Evolutionary conservation across 345 rosid species (phyloP).

Genomic region (Aethionema arabicum): DNA sequence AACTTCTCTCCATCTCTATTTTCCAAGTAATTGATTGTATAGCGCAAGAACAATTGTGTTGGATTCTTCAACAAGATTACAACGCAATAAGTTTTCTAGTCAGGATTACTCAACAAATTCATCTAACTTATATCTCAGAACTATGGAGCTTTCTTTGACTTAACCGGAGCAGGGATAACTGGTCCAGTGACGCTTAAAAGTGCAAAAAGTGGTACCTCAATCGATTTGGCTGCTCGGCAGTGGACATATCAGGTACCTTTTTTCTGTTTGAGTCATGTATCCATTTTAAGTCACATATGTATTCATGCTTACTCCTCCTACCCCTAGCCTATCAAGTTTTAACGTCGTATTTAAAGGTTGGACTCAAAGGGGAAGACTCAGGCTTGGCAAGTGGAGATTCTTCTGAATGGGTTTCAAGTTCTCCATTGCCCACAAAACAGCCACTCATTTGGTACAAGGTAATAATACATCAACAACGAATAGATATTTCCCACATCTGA

Average conservation of each 20-base stretch:
- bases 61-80: slow-evolving; percentile 5
- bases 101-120: slow-evolving; percentile 7
- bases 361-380: slow-evolving; percentile 86
- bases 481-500: neutral
- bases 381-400: slow-evolving; percentile 65
- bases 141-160: slow-evolving; percentile 84
- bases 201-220: slow-evolving; percentile 47
- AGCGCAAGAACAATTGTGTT: neutral
- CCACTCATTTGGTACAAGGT: slow-evolving; percentile 98
- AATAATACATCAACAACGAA: slow-evolving; percentile 4
- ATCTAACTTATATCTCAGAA: slow-evolving; percentile 49
- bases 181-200: slow-evolving; percentile 82
- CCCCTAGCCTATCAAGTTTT: slow-evolving; percentile 3
- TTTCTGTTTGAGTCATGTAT: neutral
- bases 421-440: slow-evolving; percentile 69
- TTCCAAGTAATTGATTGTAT: slow-evolving; percentile 3
- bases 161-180: slow-evolving; percentile 75
- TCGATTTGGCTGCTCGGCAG: slow-evolving; percentile 62
- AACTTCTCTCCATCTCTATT: slow-evolving; percentile 19
- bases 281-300: slow-evolving; percentile 8
- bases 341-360: slow-evolving; percentile 48
- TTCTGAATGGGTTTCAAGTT: slow-evolving; percentile 63
- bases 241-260: slow-evolving; percentile 87
- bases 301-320: slow-evolving; percentile 8
- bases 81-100: slow-evolving; percentile 2